Base-by-base conservation (phyloP, 2,329 filamentous ascomycete species). In the Fusarium scirpi region DNA sequence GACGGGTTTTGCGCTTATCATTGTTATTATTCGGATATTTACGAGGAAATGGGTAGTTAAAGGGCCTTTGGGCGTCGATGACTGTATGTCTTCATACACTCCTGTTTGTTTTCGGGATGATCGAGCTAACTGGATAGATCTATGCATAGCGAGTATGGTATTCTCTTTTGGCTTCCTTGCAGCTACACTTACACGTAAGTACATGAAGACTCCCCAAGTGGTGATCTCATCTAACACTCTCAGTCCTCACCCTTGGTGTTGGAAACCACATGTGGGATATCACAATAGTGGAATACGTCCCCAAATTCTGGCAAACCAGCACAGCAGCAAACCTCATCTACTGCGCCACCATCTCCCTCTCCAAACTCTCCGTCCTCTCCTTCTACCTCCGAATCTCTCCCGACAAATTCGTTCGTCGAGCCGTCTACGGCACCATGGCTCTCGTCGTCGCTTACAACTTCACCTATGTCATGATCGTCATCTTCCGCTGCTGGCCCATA, bases 361-460 rank as follows among this genome's bases (percentile, higher is more conserved):
- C 84, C 52, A 85, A 85, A 66, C 74, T 79, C 1, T 85, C 82
- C 0, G 83, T 85, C 30, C 74, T 85, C 2, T 79, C 79, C 62
- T 84, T 84, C 60, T 85, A 85, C 51, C 78, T 85, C 15, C 78
- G 84, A 29, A 83, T 85, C 46, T 76, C 70, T 0, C 74, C 74
- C 6, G 65, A 73, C 13, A 59, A 61, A 29, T 20, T 61, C n/a
- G 69, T 76, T 27, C 74, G 71, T 40, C 61, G 69, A 24, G 62
- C 66, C 6, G 74, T 76, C 2, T 58, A 70, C 61, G 40, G 46
- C 15, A 60, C 61, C 18, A 81, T 84, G 27, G 65, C 67, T 15
- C 70, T 85, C 12, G 76, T 84, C 48, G 56, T 72, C n/a, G 53
- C 80, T 9, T 83, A 85, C 62, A 82, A 79, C 20, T 25, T 83